Percentiles rank a stretch among this genome's conserved stretches.
phyloP scores from a whole-genome alignment of 768 basidiomycete species.

The Hysterangium stoloniferum region DNA sequence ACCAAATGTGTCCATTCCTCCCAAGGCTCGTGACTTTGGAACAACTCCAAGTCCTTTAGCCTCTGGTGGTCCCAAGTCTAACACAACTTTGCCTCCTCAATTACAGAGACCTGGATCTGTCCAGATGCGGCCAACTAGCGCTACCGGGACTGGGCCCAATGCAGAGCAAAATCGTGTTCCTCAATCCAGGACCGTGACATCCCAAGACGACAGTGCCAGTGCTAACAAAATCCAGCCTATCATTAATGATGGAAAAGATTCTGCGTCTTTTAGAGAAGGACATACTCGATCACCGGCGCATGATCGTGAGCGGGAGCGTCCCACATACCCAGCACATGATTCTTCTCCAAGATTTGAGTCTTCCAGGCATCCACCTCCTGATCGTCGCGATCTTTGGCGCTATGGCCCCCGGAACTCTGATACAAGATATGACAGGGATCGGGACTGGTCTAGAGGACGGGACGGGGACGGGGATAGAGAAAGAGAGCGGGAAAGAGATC shows the following conservation, averaged over 20 bases:
- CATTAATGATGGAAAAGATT: constrained; percentile 1
- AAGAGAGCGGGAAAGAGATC: not conserved
- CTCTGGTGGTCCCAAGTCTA: not conserved
- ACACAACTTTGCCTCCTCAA: not conserved
- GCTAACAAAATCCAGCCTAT: not conserved
- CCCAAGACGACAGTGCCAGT: not conserved
- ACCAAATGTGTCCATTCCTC: not conserved
- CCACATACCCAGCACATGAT: constrained; percentile 2
- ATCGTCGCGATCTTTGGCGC: constrained; percentile 7
- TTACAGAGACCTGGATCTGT: not conserved
- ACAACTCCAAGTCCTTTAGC: not conserved
- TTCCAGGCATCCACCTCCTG: constrained; percentile 3
- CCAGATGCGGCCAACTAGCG: not conserved
- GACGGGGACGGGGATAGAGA: constrained; percentile 3
- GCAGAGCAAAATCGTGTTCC: constrained; percentile 1
- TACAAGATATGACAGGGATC: constrained; percentile 10
- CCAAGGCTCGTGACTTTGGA: not conserved
- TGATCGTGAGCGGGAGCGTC: constrained; percentile 10
- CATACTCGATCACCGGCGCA: not conserved
- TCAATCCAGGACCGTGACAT: not conserved
- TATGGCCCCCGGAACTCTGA: constrained; percentile 4
- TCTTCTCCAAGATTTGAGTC: not conserved
- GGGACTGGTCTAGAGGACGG: constrained; percentile 5
- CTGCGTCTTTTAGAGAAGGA: constrained; percentile 1
- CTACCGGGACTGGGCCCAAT: constrained; percentile 2